Conservation (phyloP, 108 stramenopile genomes). For the Nitzschia sp. region DNA sequence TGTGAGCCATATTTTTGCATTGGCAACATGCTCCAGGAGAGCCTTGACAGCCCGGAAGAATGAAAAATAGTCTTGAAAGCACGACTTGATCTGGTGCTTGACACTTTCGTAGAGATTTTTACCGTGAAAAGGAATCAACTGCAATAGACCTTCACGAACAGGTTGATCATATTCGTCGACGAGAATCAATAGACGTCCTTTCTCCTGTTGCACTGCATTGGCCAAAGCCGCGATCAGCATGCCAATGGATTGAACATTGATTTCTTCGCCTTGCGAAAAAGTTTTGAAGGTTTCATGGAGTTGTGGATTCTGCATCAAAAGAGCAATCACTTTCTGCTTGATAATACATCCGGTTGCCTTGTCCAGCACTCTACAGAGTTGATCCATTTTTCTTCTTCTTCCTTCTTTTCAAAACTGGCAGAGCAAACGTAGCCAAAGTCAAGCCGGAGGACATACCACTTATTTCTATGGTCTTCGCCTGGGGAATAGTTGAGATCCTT, state of each 20-base stretch:
- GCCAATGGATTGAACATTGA: no score
- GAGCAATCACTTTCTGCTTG: slow-evolving; percentile 5
- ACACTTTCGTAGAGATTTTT: no score
- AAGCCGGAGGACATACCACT: slow-evolving; percentile 10
- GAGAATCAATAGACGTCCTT: no score
- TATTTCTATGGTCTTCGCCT: slow-evolving; percentile 2
- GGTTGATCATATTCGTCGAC: no score
- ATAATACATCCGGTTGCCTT: neutral
- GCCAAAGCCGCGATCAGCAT: no score
- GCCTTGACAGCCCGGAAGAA: slow-evolving; percentile 1
- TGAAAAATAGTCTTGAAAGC: no score
- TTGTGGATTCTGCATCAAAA: slow-evolving; percentile 17
- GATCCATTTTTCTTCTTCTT: slow-evolving; percentile 12
- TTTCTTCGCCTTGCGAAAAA: neutral
- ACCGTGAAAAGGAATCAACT: no score
- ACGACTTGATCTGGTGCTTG: no score
- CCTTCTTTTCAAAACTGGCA: slow-evolving; percentile 6
- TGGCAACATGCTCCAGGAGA: neutral
- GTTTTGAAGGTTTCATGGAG: slow-evolving; percentile 3
- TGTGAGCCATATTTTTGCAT: slow-evolving; percentile 5
- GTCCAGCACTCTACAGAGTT: slow-evolving; percentile 1
- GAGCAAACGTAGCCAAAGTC: slow-evolving; percentile 7
- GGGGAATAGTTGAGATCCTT: neutral
- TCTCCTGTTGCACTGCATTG: no score
- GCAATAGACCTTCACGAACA: no score